Base-by-base conservation (phyloP, 2,329 filamentous ascomycete genomes). In the Fusarium sp. region DNA sequence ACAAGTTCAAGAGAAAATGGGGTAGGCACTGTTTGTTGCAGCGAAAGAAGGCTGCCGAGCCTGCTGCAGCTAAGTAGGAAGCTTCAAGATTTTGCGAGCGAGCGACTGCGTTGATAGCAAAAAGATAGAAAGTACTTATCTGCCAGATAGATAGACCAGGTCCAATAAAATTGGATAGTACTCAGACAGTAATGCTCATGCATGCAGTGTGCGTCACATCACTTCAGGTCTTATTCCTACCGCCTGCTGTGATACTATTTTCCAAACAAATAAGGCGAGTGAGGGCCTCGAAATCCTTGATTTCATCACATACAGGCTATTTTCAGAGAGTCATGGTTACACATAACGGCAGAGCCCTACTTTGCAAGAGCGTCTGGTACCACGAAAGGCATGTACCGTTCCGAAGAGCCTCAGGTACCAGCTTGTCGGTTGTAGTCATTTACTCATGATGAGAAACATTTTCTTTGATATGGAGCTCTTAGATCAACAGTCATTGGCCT, bases 11-110 rank as follows among this genome's bases (percentile, higher is more conserved):
- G 75, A 89, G 96, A 64, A 91, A 90, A 82, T 98, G 95, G 94
- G 96, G 95, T 23, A 87, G 90, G 60, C 97, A 98, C 82, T 99
- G 96, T 81, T 85, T 99, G 59, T 83, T 98, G 73, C 88, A 89
- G 78, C 89, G 90, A 73, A 90, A 85, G 65, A 71, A 75, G 37
- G 43, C 47, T 28, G 28, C 38, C 15, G 49, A 61, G 50, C 28
- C 54, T 42, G 32, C 50, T 43, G 32, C 25, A 6, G 52, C 25
- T 35, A 53, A 19, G 25, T 60, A 19, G 47, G 33, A 47, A 35
- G 43, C 21, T 28, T 35, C 25, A n/a, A 56, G 28, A 30, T 13
- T 42, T 35, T 33, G 43, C 21, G 56, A 30, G 13, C 18, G 33
- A 43, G 42, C n/a, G 38, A 56, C 63, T 47, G 32, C 53, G 35